These are phyloP conservation scores for Wickerhamomyces ciferrii DNA, from an alignment of 805 yeast genomes.

Conservation along the genomic window DNA sequence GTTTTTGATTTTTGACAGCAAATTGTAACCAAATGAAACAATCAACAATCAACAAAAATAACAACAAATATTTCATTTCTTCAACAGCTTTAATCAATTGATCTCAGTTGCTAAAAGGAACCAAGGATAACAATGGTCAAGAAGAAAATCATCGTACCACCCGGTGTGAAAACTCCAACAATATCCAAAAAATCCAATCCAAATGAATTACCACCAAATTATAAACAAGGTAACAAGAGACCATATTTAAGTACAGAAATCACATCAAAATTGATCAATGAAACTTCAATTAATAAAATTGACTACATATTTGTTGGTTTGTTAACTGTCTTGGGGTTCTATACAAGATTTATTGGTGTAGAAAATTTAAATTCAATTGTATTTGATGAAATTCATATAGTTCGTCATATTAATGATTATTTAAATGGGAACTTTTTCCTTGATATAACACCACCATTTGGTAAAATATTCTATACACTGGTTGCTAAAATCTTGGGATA, in stretches of 20 bases:
- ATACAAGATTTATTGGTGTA: conserved; percentile 28
- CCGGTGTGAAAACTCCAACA: neutral
- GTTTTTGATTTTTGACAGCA: too few relatives aligned
- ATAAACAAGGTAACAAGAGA: conserved; percentile 27
- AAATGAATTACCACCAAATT: conserved; percentile 20
- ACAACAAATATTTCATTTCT: too few relatives aligned
- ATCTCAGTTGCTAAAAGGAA: too few relatives aligned
- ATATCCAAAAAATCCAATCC: neutral
- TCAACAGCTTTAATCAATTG: too few relatives aligned
- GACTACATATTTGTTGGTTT: conserved; percentile 17
- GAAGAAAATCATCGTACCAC: conserved; percentile 2
- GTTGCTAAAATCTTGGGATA: conserved; percentile 49
- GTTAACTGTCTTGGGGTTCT: conserved; percentile 14
- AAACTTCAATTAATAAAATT: conserved; percentile 5
- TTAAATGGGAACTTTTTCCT: conserved; percentile 56
- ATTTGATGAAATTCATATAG: conserved; percentile 43
- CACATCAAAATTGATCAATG: conserved; percentile 11
- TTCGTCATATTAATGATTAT: conserved; percentile 36
- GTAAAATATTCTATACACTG: conserved; percentile 51
- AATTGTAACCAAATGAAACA: too few relatives aligned
- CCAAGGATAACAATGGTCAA: conserved; percentile 6
- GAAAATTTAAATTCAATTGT: conserved; percentile 34
- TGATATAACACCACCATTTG: conserved; percentile 73
- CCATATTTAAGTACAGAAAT: conserved; percentile 25
- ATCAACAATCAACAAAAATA: too few relatives aligned